These are phyloP conservation scores for Debaryomyces subglobosus DNA, from an alignment of 1,139 yeast genomes.

Conservation along the genomic window DNA sequence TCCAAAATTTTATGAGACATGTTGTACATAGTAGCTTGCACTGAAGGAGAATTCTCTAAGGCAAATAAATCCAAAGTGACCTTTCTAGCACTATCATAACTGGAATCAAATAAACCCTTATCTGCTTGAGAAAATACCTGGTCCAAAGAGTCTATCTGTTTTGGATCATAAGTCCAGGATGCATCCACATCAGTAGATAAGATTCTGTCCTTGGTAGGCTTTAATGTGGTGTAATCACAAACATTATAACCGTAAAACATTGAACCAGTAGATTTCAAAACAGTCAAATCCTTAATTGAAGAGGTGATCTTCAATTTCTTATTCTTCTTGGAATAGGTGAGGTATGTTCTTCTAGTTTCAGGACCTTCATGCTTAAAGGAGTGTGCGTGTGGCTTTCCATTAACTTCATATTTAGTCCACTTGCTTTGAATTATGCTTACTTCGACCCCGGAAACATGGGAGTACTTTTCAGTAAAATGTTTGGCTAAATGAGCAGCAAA, in stretches of 20 bases:
- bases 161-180: slow-evolving; percentile 65
- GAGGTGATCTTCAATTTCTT: slow-evolving; percentile 62
- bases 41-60: slow-evolving; percentile 82
- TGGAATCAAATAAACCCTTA: slow-evolving; percentile 63
- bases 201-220: slow-evolving; percentile 82
- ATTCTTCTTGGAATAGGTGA: slow-evolving; percentile 52
- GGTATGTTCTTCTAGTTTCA: slow-evolving; percentile 66
- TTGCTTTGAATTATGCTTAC: slow-evolving; percentile 68
- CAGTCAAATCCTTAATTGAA: slow-evolving; percentile 80
- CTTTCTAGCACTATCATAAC: slow-evolving; percentile 62
- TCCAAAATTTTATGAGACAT: slow-evolving; percentile 76
- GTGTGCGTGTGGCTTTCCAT: slow-evolving; percentile 78
- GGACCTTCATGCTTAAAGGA: slow-evolving; percentile 85
- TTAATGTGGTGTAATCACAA: slow-evolving; percentile 86
- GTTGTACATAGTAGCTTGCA: slow-evolving; percentile 95
- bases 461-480: slow-evolving; percentile 76
- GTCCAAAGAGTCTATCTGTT: slow-evolving; percentile 50
- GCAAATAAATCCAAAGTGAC: slow-evolving; percentile 81
- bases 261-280: slow-evolving; percentile 90
- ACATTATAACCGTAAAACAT: slow-evolving; percentile 85
- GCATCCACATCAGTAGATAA: slow-evolving; percentile 87
- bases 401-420: slow-evolving; percentile 77
- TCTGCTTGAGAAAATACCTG: slow-evolving; percentile 56
- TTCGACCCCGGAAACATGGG: slow-evolving; percentile 73
- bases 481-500: slow-evolving; percentile 84